These are phyloP conservation scores for Sclerotinia minor DNA, from an alignment of 2,329 filamentous ascomycete genomes.

Conservation along the genomic window DNA sequence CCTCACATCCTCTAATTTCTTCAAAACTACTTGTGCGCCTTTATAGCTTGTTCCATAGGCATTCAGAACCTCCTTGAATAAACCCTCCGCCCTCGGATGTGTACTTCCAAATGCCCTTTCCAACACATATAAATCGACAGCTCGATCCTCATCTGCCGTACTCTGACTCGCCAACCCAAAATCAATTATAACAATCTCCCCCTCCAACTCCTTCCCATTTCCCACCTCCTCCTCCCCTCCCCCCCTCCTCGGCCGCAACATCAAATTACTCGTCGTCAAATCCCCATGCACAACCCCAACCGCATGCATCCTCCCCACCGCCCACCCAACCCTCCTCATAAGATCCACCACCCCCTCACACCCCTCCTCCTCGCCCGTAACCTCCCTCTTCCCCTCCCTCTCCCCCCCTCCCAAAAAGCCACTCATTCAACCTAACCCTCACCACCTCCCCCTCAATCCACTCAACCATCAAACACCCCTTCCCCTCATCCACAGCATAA, in stretches of 20 bases:
- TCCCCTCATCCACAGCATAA: slow-evolving; percentile 62
- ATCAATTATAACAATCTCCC: slow-evolving; percentile 88
- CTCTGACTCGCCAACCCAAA: slow-evolving; percentile 86
- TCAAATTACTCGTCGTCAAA: slow-evolving; percentile 95
- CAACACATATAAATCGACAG: slow-evolving; percentile 93
- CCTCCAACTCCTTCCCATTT: slow-evolving; percentile 49
- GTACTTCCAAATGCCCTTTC: slow-evolving; percentile 94
- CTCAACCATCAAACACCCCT: slow-evolving; percentile 79
- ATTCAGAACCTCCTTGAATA: slow-evolving; percentile 72
- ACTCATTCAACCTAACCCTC: slow-evolving; percentile 66
- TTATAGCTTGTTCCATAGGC: slow-evolving; percentile 76
- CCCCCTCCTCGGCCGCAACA: slow-evolving; percentile 55
- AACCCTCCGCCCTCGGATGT: slow-evolving; percentile 77
- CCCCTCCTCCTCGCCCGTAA: slow-evolving; percentile 42
- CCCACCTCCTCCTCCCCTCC: slow-evolving; percentile 30
- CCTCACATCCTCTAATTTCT: slow-evolving; percentile 85
- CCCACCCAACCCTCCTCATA: slow-evolving; percentile 68
- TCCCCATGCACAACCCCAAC: slow-evolving; percentile 92
- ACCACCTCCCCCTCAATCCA: slow-evolving; percentile 78
- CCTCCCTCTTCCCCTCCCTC: slow-evolving; percentile 34
- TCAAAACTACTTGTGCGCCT: slow-evolving; percentile 72
- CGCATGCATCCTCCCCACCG: slow-evolving; percentile 75
- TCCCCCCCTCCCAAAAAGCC: slow-evolving; percentile 53
- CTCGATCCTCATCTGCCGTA: slow-evolving; percentile 83
- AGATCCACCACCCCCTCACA: slow-evolving; percentile 58